These are phyloP conservation scores for Spathaspora sp. DNA, from an alignment of 805 yeast genomes.

Conservation along the genomic window DNA sequence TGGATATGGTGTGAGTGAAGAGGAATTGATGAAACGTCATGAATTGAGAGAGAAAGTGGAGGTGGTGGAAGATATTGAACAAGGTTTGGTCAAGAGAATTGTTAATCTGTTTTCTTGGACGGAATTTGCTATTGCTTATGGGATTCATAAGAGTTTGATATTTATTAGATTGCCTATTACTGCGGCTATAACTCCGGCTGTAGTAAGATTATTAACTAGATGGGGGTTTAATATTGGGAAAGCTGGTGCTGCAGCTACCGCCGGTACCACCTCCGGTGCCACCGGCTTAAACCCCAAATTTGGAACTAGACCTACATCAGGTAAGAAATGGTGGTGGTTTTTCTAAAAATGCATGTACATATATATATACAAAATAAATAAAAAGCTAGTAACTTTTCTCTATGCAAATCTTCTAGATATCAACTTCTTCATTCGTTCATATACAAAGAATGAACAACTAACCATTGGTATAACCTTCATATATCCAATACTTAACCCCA, in stretches of 20 bases:
- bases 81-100: conserved; percentile 10
- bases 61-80: conserved; percentile 13
- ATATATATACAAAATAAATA: conserved; percentile 1
- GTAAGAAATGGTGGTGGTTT: conserved; percentile 61
- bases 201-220: conserved; percentile 59
- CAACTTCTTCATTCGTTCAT: conserved; percentile 75
- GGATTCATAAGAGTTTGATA: conserved; percentile 83
- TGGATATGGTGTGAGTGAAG: conserved; percentile 57
- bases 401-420: conserved; percentile 1
- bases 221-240: conserved; percentile 81
- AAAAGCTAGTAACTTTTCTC: background rate
- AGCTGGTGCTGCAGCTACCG: conserved; percentile 26
- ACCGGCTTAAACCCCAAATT: conserved; percentile 45
- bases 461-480: conserved; percentile 96
- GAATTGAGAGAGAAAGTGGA: conserved; percentile 25
- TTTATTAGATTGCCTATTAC: conserved; percentile 84
- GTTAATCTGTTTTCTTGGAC: conserved; percentile 55
- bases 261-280: conserved; percentile 19
- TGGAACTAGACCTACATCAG: conserved; percentile 49
- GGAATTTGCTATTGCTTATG: conserved; percentile 88
- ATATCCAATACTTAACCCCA: conserved; percentile 93
- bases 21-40: conserved; percentile 34
- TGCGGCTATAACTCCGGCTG: conserved; percentile 85
- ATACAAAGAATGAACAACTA: conserved; percentile 92
- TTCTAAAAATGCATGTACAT: conserved; percentile 32